phyloP scores from a whole-genome alignment of 164 flowering plant genomes.

The Macadamia integrifolia region DNA sequence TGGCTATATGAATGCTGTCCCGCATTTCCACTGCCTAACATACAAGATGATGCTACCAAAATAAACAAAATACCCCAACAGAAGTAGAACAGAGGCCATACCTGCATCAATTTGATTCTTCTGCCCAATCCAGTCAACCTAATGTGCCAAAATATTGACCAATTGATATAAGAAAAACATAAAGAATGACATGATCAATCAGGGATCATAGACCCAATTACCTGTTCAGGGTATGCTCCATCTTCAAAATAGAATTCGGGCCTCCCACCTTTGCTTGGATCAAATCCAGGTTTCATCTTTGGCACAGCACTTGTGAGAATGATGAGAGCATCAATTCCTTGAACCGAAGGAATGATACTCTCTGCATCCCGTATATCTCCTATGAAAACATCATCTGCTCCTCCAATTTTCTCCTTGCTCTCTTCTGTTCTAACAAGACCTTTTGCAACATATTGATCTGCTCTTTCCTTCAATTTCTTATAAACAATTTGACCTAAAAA shows the following conservation, averaged over 20 bases:
- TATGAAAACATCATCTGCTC: slow-evolving; percentile 78
- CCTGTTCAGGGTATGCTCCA: slow-evolving; percentile 93
- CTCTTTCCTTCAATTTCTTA: slow-evolving; percentile 76
- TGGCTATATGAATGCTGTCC: too few relatives aligned
- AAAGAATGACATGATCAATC: background rate
- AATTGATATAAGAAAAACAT: background rate
- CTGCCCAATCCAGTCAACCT: slow-evolving; percentile 99
- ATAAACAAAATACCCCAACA: background rate
- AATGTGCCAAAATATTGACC: slow-evolving; percentile 2
- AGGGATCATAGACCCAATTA: slow-evolving; percentile 10
- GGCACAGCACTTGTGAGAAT: slow-evolving; percentile 95
- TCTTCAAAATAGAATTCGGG: slow-evolving; percentile 95
- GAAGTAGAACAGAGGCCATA: slow-evolving; percentile 9
- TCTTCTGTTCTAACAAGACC: slow-evolving; percentile 87
- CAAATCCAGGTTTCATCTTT: slow-evolving; percentile 93
- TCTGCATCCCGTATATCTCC: slow-evolving; percentile 75
- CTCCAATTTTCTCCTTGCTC: slow-evolving; percentile 88
- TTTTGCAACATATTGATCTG: slow-evolving; percentile 60
- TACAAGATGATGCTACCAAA: background rate
- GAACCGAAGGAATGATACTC: slow-evolving; percentile 61
- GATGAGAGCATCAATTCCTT: slow-evolving; percentile 82
- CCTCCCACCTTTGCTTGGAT: slow-evolving; percentile 82
- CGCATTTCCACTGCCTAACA: too few relatives aligned
- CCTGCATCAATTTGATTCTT: slow-evolving; percentile 99
- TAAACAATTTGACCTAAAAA: slow-evolving; percentile 84